phyloP scores from a whole-genome alignment of 2,329 filamentous ascomycete species.

The Aplosporella prunicola region DNA sequence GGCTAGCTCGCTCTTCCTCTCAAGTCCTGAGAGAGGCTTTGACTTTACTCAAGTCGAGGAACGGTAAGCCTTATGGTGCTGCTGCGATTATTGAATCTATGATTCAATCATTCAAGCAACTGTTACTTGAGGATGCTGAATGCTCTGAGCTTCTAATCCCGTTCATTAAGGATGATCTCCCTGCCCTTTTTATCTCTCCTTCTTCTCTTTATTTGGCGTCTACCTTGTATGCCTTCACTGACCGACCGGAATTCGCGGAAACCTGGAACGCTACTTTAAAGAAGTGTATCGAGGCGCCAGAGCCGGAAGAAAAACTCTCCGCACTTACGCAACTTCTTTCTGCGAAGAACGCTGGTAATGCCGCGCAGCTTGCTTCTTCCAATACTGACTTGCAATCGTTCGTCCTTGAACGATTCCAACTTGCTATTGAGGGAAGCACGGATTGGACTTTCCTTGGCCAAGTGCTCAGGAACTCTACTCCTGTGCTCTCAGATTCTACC shows the following conservation, averaged over 20 bases:
- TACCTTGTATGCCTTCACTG: slow-evolving; percentile 46
- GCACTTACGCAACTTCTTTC: slow-evolving; percentile 26
- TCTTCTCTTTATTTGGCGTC: slow-evolving; percentile 59
- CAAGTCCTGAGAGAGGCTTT: slow-evolving; percentile 42
- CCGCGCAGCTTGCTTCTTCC: slow-evolving; percentile 25
- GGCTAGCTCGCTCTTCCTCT: slow-evolving; percentile 27
- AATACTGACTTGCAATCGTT: slow-evolving; percentile 29
- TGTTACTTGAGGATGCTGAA: slow-evolving; percentile 32
- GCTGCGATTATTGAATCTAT: slow-evolving; percentile 48
- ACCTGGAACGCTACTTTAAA: slow-evolving; percentile 26
- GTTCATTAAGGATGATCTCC: slow-evolving; percentile 48
- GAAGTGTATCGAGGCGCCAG: slow-evolving; percentile 18
- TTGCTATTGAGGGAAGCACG: slow-evolving; percentile 21
- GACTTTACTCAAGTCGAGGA: slow-evolving; percentile 41
- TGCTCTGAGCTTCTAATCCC: slow-evolving; percentile 31
- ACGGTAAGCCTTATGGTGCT: slow-evolving; percentile 59
- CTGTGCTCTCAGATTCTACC: slow-evolving; percentile 26
- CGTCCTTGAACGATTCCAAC: slow-evolving; percentile 21
- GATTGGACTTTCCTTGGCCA: slow-evolving; percentile 29
- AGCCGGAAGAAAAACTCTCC: slow-evolving; percentile 20
- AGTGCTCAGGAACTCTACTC: slow-evolving; percentile 25
- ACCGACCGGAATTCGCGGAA: slow-evolving; percentile 20
- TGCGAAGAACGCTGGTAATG: slow-evolving; percentile 25
- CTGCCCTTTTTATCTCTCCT: slow-evolving; percentile 54
- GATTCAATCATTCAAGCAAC: slow-evolving; percentile 34